These are phyloP conservation scores for Fusarium nygamai DNA, from an alignment of 2,329 filamentous ascomycete genomes.

Conservation along the genomic window DNA sequence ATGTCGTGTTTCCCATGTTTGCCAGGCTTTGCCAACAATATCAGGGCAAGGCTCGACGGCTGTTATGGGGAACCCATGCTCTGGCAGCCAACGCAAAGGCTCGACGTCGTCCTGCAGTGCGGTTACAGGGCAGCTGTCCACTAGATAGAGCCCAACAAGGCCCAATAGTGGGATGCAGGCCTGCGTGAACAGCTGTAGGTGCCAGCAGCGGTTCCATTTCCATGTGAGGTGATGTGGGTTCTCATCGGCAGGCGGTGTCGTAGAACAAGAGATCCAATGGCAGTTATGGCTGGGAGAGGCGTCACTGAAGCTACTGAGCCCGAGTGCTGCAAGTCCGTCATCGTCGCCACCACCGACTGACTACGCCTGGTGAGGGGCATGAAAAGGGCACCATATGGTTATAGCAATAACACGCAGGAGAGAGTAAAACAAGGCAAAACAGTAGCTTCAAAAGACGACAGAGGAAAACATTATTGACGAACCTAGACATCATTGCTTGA, in stretches of 20 bases:
- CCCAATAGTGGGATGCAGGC: slow-evolving; percentile 24
- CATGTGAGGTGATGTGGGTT: slow-evolving; percentile 33
- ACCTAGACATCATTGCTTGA: slow-evolving; percentile 73
- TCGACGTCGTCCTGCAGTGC: slow-evolving; percentile 6
- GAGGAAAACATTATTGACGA: slow-evolving; percentile 49
- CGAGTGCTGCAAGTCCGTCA: slow-evolving; percentile 32
- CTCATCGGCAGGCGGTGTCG: slow-evolving; percentile 39
- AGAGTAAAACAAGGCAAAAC: slow-evolving; percentile 1
- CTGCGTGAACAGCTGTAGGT: slow-evolving; percentile 20
- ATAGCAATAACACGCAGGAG: slow-evolving; percentile 12
- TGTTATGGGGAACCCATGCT: slow-evolving; percentile 25
- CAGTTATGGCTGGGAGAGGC: slow-evolving; percentile 39
- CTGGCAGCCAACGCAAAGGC: slow-evolving; percentile 19
- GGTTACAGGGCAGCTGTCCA: slow-evolving; percentile 24
- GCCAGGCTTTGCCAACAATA: slow-evolving; percentile 15
- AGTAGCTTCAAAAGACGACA: slow-evolving; percentile 33
- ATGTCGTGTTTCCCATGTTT: slow-evolving; percentile 18
- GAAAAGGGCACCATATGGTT: slow-evolving; percentile 22
- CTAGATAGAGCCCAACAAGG: slow-evolving; percentile 31
- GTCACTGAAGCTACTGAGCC: slow-evolving; percentile 28
- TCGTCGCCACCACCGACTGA: slow-evolving; percentile 20
- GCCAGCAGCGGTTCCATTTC: slow-evolving; percentile 31
- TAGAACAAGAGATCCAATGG: slow-evolving; percentile 18
- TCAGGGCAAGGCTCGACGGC: slow-evolving; percentile 6
- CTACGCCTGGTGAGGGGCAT: slow-evolving; percentile 22